Conservation (phyloP, 73 alveolate species). For the Paramecium pentaurelia region DNA sequence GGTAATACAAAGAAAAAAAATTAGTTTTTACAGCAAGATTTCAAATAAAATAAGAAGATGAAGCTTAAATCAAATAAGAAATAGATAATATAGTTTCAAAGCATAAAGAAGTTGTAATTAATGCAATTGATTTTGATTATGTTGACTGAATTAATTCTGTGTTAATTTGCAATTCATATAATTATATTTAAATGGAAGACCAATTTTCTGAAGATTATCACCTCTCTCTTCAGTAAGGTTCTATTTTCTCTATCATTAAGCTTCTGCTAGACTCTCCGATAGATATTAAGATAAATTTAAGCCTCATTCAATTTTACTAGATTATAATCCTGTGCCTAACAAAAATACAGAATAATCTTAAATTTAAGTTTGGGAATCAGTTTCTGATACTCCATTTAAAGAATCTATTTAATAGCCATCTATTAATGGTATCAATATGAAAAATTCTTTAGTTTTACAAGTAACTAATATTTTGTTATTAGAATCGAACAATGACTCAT, state of each 20-base stretch:
- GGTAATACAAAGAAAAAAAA: conserved; percentile 5
- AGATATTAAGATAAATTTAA: not conserved
- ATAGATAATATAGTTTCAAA: not conserved
- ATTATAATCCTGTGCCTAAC: not conserved
- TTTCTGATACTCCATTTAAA: not conserved
- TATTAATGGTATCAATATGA: not conserved
- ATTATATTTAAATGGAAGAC: conserved; percentile 7
- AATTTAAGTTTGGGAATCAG: not conserved
- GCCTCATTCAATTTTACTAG: not conserved
- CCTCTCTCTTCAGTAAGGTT: not conserved
- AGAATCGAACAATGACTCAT: not conserved
- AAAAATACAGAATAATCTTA: not conserved
- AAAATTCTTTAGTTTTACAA: not conserved
- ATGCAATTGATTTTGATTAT: conserved; percentile 25
- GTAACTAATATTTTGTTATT: not conserved
- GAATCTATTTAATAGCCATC: not conserved
- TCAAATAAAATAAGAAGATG: not conserved
- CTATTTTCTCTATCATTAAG: not conserved
- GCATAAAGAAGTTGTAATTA: not conserved
- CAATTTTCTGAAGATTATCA: not conserved
- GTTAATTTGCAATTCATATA: not conserved
- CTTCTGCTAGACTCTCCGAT: not conserved
- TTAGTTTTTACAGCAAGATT: not conserved
- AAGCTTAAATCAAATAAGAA: not conserved
- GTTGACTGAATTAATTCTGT: conserved; percentile 1